These are phyloP conservation scores for Neobulgaria alba DNA, from an alignment of 2,329 filamentous ascomycete species.

Conservation along the genomic window DNA sequence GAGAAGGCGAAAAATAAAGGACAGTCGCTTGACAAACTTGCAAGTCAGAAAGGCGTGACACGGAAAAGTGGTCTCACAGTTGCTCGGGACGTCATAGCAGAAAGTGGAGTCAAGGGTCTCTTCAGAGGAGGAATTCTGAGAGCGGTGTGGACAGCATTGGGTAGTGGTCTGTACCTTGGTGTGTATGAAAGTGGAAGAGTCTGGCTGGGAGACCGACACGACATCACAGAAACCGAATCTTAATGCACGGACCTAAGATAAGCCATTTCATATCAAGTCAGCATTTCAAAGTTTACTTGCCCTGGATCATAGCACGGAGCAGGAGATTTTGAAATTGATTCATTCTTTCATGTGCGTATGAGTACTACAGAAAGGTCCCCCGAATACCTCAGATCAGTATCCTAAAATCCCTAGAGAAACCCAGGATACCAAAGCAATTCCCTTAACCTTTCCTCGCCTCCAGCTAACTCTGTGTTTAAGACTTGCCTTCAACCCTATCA, in stretches of 20 bases:
- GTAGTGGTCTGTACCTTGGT: conserved; percentile 76
- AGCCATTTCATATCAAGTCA: too few species aligned
- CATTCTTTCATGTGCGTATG: too few species aligned
- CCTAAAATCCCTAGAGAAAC: too few species aligned
- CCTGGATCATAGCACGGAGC: too few species aligned
- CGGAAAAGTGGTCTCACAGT: conserved; percentile 46
- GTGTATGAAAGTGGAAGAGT: conserved; percentile 74
- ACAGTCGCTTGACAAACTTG: conserved; percentile 18
- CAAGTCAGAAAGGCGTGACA: conserved; percentile 26
- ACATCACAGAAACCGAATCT: neutral
- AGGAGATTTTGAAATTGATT: too few species aligned
- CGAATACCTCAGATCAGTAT: too few species aligned
- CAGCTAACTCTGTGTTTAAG: too few species aligned
- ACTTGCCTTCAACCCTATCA: neutral
- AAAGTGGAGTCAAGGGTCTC: conserved; percentile 63
- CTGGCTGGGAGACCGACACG: conserved; percentile 37
- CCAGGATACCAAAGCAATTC: too few species aligned
- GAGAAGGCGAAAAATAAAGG: conserved; percentile 22
- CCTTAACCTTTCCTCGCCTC: too few species aligned
- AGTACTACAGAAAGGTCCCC: too few species aligned
- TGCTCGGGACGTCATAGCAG: conserved; percentile 53
- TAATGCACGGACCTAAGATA: too few species aligned
- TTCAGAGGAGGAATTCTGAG: conserved; percentile 70
- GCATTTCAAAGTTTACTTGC: too few species aligned
- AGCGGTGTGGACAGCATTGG: conserved; percentile 71